phyloP scores from a whole-genome alignment of 768 basidiomycete species.

The Fibroporia radiculosa region DNA sequence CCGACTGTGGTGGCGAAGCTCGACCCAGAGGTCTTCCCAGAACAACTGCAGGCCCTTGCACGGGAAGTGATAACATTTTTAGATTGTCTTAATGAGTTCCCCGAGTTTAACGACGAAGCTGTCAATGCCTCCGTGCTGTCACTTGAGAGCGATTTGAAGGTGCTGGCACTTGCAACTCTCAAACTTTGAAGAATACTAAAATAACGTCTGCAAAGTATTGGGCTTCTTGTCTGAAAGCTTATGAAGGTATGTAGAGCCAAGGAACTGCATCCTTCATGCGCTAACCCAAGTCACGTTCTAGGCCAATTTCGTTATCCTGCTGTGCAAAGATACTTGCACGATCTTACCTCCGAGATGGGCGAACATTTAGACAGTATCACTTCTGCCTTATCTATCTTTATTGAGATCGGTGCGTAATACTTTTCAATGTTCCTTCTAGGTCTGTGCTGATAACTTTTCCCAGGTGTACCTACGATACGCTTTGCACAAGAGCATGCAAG shows the following conservation, averaged over 20 bases:
- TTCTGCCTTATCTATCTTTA: constrained; percentile 61
- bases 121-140: constrained; percentile 59
- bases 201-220: constrained; percentile 44
- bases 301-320: constrained; percentile 68
- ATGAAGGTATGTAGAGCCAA: constrained; percentile 35
- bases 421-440: constrained; percentile 1
- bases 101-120: constrained; percentile 69
- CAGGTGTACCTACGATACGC: constrained; percentile 69
- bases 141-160: constrained; percentile 66
- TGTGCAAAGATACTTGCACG: constrained; percentile 69
- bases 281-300: constrained; percentile 16
- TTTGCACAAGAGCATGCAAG: constrained; percentile 63
- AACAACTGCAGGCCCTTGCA: constrained; percentile 54
- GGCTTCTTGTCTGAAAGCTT: constrained; percentile 64
- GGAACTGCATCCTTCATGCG: neutral
- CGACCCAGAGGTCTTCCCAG: constrained; percentile 59
- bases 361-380: constrained; percentile 67
- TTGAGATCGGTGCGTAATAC: constrained; percentile 55
- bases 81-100: constrained; percentile 69
- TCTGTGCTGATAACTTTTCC: neutral
- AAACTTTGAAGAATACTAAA: too few relatives aligned
- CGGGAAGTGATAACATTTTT: constrained; percentile 63
- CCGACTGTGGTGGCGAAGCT: constrained; percentile 49
- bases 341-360: constrained; percentile 66
- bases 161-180: too few relatives aligned